phyloP scores from a whole-genome alignment of 768 basidiomycete genomes.

The Boletus bicolor region DNA sequence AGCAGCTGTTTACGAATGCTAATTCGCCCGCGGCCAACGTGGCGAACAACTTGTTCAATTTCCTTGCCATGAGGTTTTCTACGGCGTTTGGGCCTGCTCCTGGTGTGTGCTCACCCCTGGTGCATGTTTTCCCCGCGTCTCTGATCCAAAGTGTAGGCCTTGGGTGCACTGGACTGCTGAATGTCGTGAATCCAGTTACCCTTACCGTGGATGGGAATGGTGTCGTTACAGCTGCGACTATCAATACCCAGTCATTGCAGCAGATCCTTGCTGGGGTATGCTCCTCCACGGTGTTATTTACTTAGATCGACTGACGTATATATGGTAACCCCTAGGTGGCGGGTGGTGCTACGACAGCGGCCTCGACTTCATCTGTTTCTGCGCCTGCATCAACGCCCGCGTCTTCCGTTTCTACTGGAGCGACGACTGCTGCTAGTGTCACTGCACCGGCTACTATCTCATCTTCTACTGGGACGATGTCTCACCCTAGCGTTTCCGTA shows the following conservation, averaged over 20 bases:
- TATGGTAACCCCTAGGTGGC: not conserved
- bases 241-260: constrained; percentile 20
- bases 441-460: not conserved
- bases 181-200: constrained; percentile 21
- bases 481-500: too few species aligned
- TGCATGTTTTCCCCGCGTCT: not conserved
- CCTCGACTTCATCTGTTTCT: not conserved
- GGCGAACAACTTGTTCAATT: constrained; percentile 28
- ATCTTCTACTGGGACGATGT: too few species aligned
- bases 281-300: not conserved
- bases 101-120: constrained; percentile 9
- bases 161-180: constrained; percentile 20
- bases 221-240: constrained; percentile 25
- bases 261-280: constrained; percentile 16
- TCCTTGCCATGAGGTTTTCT: constrained; percentile 30
- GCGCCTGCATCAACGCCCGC: not conserved
- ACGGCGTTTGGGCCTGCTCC: constrained; percentile 22
- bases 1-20: constrained; percentile 15
- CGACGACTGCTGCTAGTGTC: not conserved
- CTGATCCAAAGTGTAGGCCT: constrained; percentile 20
- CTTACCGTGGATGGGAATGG: constrained; percentile 27
- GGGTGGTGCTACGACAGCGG: not conserved
- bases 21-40: constrained; percentile 19
- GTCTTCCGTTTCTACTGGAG: not conserved
- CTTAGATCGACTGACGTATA: not conserved